Conservation (phyloP, 805 yeast species). For the Cyberlindnera maritima region DNA sequence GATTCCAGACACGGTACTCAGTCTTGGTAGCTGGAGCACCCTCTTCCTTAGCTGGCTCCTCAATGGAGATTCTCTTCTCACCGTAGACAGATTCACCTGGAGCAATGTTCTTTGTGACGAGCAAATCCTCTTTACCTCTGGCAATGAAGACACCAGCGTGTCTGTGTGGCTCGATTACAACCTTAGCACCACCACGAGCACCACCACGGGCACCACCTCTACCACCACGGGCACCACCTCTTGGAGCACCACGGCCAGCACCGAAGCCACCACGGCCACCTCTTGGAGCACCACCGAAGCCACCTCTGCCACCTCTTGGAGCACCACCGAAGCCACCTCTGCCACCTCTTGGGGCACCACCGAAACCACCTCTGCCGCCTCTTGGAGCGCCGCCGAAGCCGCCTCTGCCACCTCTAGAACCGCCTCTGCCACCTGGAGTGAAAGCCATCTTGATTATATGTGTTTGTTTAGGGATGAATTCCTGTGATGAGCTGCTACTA, state of each 20-base stretch:
- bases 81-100: conserved; percentile 99
- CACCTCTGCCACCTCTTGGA: conserved; percentile 48
- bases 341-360: conserved; percentile 35
- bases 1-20: conserved; percentile 99
- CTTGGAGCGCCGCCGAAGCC: conserved; percentile 48
- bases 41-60: conserved; percentile 88
- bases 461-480: conserved; percentile 7
- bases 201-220: conserved; percentile 80
- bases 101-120: conserved; percentile 94
- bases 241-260: conserved; percentile 42
- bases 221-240: conserved; percentile 55
- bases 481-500: not conserved
- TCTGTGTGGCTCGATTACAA: conserved; percentile 97
- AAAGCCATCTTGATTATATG: conserved; percentile 58
- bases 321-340: conserved; percentile 50
- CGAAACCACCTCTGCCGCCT: conserved; percentile 56
- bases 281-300: conserved; percentile 54
- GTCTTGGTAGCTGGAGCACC: conserved; percentile 88
- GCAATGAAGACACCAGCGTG: conserved; percentile 99
- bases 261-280: conserved; percentile 56
- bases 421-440: conserved; percentile 68
- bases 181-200: conserved; percentile 91
- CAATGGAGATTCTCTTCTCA: conserved; percentile 92
- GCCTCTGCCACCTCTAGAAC: conserved; percentile 43
- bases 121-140: conserved; percentile 98